phyloP scores from a whole-genome alignment of 176 grass and related monocot species.

The Juncus inflexus region DNA sequence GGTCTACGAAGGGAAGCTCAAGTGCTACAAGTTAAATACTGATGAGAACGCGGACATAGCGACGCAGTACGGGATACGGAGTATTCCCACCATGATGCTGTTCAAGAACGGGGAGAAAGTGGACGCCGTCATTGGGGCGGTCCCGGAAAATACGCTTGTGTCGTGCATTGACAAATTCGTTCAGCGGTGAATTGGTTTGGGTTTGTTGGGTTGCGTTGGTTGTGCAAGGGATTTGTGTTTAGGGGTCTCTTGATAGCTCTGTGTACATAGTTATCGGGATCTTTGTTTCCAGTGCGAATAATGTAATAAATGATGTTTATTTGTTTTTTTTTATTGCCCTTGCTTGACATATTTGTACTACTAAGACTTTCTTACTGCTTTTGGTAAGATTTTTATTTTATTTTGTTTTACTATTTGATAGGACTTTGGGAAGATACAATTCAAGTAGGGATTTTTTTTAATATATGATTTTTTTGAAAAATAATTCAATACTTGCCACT shows the following conservation, averaged over 20 bases:
- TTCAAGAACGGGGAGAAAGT: conserved; percentile 84
- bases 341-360: background rate
- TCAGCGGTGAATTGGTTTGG: conserved; percentile 18
- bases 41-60: conserved; percentile 70
- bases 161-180: conserved; percentile 53
- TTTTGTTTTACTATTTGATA: too few relatives aligned
- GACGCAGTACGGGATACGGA: conserved; percentile 57
- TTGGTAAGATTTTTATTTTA: too few relatives aligned
- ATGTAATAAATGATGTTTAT: conserved; percentile 21
- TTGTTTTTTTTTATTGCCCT: background rate
- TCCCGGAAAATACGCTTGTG: conserved; percentile 60
- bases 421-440: too few relatives aligned
- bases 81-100: conserved; percentile 80
- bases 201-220: background rate
- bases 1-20: conserved; percentile 76
- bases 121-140: conserved; percentile 68
- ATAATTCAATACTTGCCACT: too few relatives aligned
- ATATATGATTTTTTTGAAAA: too few relatives aligned
- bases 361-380: background rate
- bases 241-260: background rate
- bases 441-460: too few relatives aligned
- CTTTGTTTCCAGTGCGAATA: background rate
- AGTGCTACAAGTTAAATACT: conserved; percentile 77
- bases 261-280: conserved; percentile 22
- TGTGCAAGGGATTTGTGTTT: conserved; percentile 7